Conservation (phyloP, 169 alveolate genomes). For the Cryptosporidium meleagridis region DNA sequence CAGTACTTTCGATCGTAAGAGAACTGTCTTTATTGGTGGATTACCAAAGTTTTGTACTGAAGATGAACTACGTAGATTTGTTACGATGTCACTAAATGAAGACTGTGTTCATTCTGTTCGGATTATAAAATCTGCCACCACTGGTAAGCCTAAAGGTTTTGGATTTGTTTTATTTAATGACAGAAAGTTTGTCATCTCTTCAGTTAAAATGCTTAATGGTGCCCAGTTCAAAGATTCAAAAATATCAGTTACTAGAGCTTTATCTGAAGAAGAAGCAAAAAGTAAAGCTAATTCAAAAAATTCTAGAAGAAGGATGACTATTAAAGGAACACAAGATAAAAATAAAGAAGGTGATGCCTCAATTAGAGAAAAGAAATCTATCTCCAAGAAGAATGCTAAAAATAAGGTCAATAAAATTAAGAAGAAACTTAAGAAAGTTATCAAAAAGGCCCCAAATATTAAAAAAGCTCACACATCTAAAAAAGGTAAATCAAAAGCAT, state of each 20-base stretch:
- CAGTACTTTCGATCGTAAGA: slow-evolving; percentile 66
- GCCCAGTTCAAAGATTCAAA: slow-evolving; percentile 7
- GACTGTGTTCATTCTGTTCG: slow-evolving; percentile 58
- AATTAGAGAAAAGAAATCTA: neutral
- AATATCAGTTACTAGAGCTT: slow-evolving; percentile 42
- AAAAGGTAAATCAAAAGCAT: neutral
- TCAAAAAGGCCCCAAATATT: neutral
- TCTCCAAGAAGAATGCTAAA: neutral
- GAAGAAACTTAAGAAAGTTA: neutral
- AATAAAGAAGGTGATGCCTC: neutral
- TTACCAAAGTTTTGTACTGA: slow-evolving; percentile 63
- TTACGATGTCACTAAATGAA: slow-evolving; percentile 9
- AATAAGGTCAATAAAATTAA: neutral
- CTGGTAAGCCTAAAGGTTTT: slow-evolving; percentile 70
- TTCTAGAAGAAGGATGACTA: neutral
- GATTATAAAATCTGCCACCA: slow-evolving; percentile 36
- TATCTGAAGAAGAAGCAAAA: slow-evolving; percentile 51
- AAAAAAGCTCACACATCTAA: neutral
- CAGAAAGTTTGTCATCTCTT: slow-evolving; percentile 40
- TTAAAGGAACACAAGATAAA: neutral
- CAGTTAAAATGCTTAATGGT: slow-evolving; percentile 22
- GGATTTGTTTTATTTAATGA: slow-evolving; percentile 68
- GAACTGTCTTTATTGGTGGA: slow-evolving; percentile 62
- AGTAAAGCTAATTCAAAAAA: neutral
- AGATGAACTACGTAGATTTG: slow-evolving; percentile 63